Base-by-base conservation (phyloP, 2,329 filamentous ascomycete species). In the Macrophomina tecta region DNA sequence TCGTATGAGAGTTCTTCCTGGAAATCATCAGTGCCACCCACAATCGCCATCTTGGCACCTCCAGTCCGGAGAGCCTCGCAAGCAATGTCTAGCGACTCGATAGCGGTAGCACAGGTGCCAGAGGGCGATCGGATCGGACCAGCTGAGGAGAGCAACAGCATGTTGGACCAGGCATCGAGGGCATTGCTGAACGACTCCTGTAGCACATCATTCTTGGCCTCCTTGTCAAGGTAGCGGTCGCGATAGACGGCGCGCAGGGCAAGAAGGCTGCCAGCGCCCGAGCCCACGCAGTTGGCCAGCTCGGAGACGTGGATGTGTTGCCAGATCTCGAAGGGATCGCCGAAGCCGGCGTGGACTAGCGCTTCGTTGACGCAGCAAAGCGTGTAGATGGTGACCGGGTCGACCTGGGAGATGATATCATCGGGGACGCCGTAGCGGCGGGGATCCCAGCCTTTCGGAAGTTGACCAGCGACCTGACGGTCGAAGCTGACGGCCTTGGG, bases 161-260 rank as follows among this genome's bases (percentile, higher is more conserved):
- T 80, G 58, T 81, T 81, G 30, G 79, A 67, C 79, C 79, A 81
- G 1, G 79, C 78, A 0, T 69, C 72, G 0, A 70, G 69, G 0
- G 79, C 77, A 68, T 79, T 80, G 42, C 76, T 53, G 67, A 77
- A 80, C 0, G 78, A 74, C 32, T 81, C 79, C 5, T 72, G 70
- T 0, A 81, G 67, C 12, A 77, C 72, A 49, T 81, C 78, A 52
- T 69, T 76, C 58, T 77, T 74, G 0, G 79, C 73, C 0, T 69
- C 65, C 5, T 70, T 67, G 23, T 78, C 77, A 1, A 78, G 67
- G 65, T 68, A 78, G 9, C 72, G 65, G 12, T 75, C 70, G 6
- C 70, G 23, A 3, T 71, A 67, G 73, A 77, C 68, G 80, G 73
- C 23, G 73, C 68, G 18, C 71, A 68, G 7, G 74, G 32, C 2